Evolutionary conservation across 345 rosid species (phyloP).

Genomic region (Syzygium grande): DNA sequence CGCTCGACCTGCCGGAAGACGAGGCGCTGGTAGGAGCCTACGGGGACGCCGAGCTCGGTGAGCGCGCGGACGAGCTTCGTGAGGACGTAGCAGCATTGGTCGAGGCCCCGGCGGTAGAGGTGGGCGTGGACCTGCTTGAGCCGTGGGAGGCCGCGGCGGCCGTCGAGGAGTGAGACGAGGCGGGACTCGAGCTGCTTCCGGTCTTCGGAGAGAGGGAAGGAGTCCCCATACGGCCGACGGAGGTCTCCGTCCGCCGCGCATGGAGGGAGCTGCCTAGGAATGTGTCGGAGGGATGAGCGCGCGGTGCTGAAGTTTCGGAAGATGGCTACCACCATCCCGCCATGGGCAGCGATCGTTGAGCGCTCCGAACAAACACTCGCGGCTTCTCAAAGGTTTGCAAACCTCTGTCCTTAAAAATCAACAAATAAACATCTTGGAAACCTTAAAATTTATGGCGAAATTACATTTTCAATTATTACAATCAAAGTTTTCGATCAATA

Average conservation of each 20-base stretch:
- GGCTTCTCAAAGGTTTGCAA: not conserved
- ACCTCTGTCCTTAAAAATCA: not conserved
- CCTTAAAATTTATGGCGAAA: not conserved
- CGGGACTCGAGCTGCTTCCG: slow-evolving; percentile 16
- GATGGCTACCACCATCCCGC: not conserved
- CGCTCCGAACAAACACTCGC: not conserved
- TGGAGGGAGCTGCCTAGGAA: slow-evolving; percentile 12
- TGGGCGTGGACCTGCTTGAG: slow-evolving; percentile 53
- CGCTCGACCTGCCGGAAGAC: slow-evolving; percentile 38
- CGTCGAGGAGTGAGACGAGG: slow-evolving; percentile 39
- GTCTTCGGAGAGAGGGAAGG: not conserved
- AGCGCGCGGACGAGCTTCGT: slow-evolving; percentile 64
- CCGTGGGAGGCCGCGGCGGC: slow-evolving; percentile 27
- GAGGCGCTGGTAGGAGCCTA: slow-evolving; percentile 45
- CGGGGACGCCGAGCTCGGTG: slow-evolving; percentile 33
- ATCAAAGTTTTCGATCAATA: not conserved
- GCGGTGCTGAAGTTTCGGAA: not conserved
- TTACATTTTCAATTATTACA: not conserved
- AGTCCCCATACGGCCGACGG: not conserved
- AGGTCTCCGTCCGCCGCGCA: not conserved
- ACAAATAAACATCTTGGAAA: no score
- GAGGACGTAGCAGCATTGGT: slow-evolving; percentile 53
- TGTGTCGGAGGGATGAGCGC: not conserved
- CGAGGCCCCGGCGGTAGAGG: slow-evolving; percentile 34
- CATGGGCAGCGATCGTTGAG: not conserved